Conservation (phyloP, 2,329 filamentous ascomycete genomes). For the Arthrobotrys entomopaga region DNA sequence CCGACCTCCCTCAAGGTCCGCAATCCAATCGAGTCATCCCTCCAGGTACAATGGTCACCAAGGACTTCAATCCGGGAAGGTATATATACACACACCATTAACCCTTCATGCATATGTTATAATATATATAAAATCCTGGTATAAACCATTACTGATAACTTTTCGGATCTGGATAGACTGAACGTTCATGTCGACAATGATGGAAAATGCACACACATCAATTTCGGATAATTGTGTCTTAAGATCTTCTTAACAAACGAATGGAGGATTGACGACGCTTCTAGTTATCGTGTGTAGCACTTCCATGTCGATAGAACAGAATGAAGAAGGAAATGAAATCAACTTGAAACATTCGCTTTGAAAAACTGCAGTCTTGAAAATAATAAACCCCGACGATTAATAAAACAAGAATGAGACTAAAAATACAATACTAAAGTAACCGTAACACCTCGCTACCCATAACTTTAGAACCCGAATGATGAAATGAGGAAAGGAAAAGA, state of each 20-base stretch:
- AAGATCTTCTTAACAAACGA: not conserved
- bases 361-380: no score
- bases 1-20: constrained; percentile 56
- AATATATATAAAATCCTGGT: no score
- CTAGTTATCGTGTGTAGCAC: not conserved
- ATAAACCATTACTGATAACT: not conserved
- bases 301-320: not conserved
- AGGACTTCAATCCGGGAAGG: constrained; percentile 56
- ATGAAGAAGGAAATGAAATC: no score
- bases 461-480: constrained; percentile 18
- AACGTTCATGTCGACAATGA: constrained; percentile 58
- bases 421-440: constrained; percentile 10
- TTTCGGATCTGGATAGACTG: constrained; percentile 39
- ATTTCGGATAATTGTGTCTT: constrained; percentile 50
- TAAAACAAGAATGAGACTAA: constrained; percentile 5
- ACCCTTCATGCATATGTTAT: no score
- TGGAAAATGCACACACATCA: constrained; percentile 56
- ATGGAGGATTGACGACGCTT: not conserved
- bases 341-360: no score
- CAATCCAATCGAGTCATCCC: constrained; percentile 56
- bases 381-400: not conserved
- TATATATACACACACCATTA: constrained; percentile 16
- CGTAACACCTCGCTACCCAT: constrained; percentile 43
- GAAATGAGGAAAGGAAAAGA: constrained; percentile 13
- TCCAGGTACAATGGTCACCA: constrained; percentile 55